Percentiles rank a stretch among this genome's conserved stretches.
phyloP scores from a whole-genome alignment of 2,329 filamentous ascomycete genomes.

The Aspergillus sojae region DNA sequence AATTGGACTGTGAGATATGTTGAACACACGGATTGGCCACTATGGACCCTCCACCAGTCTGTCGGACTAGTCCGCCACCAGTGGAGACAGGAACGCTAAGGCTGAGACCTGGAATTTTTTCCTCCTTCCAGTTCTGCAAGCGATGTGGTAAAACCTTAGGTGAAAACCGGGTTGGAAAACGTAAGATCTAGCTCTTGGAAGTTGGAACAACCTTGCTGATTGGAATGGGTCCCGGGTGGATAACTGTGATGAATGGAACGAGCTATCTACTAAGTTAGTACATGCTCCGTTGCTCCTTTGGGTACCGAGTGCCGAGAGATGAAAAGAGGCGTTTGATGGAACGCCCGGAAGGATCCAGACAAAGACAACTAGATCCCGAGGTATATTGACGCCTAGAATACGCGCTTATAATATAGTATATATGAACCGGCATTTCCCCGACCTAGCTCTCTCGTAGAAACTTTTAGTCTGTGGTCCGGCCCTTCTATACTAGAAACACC shows the following conservation, averaged over 20 bases:
- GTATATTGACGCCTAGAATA: not conserved
- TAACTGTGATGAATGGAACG: not conserved
- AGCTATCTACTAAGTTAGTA: not conserved
- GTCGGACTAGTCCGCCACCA: not conserved
- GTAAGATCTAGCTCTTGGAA: not conserved
- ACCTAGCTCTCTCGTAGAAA: not conserved
- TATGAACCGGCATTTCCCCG: constrained; percentile 4
- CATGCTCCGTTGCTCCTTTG: constrained; percentile 1
- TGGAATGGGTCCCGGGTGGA: not conserved
- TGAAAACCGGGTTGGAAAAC: not conserved
- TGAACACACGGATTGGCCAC: not conserved
- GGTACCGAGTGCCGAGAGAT: constrained; percentile 10
- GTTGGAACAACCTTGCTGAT: not conserved
- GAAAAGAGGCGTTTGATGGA: not conserved
- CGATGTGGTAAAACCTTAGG: not conserved
- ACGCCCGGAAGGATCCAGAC: not conserved
- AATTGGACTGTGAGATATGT: not conserved
- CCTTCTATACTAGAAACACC: not conserved
- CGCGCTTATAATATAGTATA: not conserved
- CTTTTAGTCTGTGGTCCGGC: not conserved
- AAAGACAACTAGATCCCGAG: constrained; percentile 10
- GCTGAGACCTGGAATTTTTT: not conserved
- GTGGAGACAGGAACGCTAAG: not conserved
- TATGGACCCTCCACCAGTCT: not conserved
- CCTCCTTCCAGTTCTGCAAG: not conserved